A percentile compares a stretch with the other conserved stretches of the same genome.
Conservation (phyloP, 805 yeast genomes). For the Suhomyces canberraensis region DNA sequence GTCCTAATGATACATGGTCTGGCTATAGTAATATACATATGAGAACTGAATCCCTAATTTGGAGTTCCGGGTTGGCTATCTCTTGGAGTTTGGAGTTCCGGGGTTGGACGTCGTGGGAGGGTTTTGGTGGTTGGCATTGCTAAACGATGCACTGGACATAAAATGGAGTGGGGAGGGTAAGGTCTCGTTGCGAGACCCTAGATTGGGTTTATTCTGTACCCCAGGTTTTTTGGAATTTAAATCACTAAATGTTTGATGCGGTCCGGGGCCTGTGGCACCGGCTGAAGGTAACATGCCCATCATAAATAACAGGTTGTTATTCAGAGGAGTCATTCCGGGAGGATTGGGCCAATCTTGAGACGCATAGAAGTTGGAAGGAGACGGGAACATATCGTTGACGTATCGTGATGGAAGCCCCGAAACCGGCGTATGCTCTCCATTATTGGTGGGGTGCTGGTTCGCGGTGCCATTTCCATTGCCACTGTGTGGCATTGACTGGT, state of each 20-base stretch:
- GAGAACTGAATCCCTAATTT: not conserved
- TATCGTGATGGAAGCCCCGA: slow-evolving; percentile 70
- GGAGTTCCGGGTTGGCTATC: not conserved
- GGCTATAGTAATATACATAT: not conserved
- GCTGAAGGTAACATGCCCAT: slow-evolving; percentile 31
- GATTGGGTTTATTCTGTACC: not conserved
- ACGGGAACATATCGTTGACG: slow-evolving; percentile 70
- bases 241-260: not conserved
- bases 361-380: slow-evolving; percentile 74
- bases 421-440: slow-evolving; percentile 66
- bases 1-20: not conserved
- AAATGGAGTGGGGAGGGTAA: slow-evolving; percentile 22
- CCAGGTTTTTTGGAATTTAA: not conserved
- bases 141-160: slow-evolving; percentile 10
- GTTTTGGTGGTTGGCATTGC: slow-evolving; percentile 1
- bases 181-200: slow-evolving; percentile 4
- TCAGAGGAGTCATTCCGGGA: slow-evolving; percentile 28
- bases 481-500: not conserved
- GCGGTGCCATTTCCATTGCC: not conserved
- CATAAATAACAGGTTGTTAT: slow-evolving; percentile 34
- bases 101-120: slow-evolving; percentile 1
- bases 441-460: slow-evolving; percentile 8
- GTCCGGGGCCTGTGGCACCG: slow-evolving; percentile 10
- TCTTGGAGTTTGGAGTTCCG: not conserved
- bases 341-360: slow-evolving; percentile 43